Base-by-base conservation (phyloP, 441 rosid species). In the Breynia disticha region DNA sequence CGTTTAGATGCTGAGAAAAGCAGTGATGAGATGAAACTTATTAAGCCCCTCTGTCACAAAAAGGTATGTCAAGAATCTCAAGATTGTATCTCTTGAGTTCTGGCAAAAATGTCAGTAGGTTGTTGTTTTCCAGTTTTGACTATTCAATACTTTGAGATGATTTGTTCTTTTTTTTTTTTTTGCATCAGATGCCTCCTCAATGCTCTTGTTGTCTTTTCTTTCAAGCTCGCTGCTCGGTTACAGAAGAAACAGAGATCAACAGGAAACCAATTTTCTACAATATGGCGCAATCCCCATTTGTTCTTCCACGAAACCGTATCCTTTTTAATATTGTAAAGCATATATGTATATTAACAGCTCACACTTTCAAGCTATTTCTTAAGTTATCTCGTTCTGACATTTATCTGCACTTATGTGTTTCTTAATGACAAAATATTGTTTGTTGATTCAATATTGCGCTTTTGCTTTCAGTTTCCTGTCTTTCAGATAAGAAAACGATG, bases 231-330 rank as follows among this genome's bases (percentile, higher is more conserved):
- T 50, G 24, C 22, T 64, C 55, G 46, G 64, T 76, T 17, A 63
- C 62, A 41, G 38, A 70, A 58, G 67, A 63, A 54, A 60, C 59
- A 51, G 69, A 67, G 58, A 68, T 72, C 64, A 38, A 68, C 50
- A 75, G 80, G 67, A 65, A 39, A 48, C 55, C 63, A 60, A 75
- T 80, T 55, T 76, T 82, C 42, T 68, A 78, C 60, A 74, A 64
- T 69, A 46, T 67, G 42, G 77, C 71, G 44, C 21, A 24, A 35
- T 69, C 72, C 62, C 57, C 66, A 11, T 59, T 75, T n/a, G 79
- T 78, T 66, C 78, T 86, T 63, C 89, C 94, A 14, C 46, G 51
- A 50, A 68, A 65, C 0, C 84, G 94, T 90, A 90, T 86, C 95
- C 90, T 73, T 66, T 57, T 0, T 13, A 50, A 35, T 16, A 43